Evolutionary conservation across 257 asterid genomes (phyloP), one percentile per base, ranked within the genome.

Genomic region (Lycium barbarum): DNA sequence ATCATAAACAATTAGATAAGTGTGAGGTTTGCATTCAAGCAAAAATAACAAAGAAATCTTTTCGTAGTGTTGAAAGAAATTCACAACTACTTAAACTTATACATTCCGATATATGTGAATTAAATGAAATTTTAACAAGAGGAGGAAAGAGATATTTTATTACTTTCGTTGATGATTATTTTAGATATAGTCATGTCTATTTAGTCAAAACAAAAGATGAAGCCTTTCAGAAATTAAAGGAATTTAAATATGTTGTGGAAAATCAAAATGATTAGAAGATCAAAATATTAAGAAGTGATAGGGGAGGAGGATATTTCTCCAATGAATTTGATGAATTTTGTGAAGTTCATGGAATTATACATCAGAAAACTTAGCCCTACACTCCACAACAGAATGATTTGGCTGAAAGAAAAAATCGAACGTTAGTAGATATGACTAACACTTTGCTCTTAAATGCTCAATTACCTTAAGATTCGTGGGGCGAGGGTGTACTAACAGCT

Each of bases 21-120:
- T 80, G 47, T 58, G 45, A 80, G 18, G 38, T 11, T n/a, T 80
- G 55, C 2, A 33, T 36, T 47, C 53, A 57, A 80, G 12, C 15
- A 54, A 80, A 53, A n/a, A 53, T 80, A 15, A 54, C 17, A 35
- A 80, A 54, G 45, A 57, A 36, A 26, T 58, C 33, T 33, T 57
- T 54, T 55, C 6, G n/a, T 26, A 54, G 59, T 3, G 4, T 2
- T 80, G 51, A 26, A 58, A 57, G 26, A 5, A 80, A 14, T 12
- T 11, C 43, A 47, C 13, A 33, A 8, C 9, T 80, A 13, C 53
- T 55, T 12, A 33, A 57, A 53, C 9, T 79, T 11, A 36, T 57
- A 7, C 54, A 80, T 80, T 80, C 2, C 5, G 83, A 35, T 80
- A 35, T 80, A 33, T 57, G 83, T 57, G 83, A 58, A 58, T 40